Percentiles rank a stretch among this genome's conserved stretches.
Conservation (phyloP, 2,329 filamentous ascomycete genomes). For the Neopestalotiopsis clavispora region DNA sequence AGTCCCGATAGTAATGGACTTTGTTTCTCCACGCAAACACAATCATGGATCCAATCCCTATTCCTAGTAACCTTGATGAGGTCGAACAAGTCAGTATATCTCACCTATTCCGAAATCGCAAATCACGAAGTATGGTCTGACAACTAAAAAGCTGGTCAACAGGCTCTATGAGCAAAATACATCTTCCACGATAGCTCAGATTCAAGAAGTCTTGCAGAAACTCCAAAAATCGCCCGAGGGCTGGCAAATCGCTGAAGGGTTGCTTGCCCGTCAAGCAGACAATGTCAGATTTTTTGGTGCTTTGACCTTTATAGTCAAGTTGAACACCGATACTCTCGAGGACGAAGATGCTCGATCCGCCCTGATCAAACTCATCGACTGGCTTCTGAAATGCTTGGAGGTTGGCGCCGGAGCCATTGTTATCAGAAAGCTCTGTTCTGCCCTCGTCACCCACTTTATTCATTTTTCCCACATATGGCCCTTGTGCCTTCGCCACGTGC, state of each 20-base stretch:
- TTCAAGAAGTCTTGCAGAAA: slow-evolving; percentile 76
- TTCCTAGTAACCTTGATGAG: slow-evolving; percentile 16
- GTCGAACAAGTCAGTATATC: slow-evolving; percentile 12
- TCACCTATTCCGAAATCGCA: not conserved
- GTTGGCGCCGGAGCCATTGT: slow-evolving; percentile 64
- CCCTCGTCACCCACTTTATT: slow-evolving; percentile 75
- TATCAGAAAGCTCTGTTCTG: slow-evolving; percentile 76
- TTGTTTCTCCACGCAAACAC: not conserved
- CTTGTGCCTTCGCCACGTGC: slow-evolving; percentile 67
- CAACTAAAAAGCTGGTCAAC: slow-evolving; percentile 48
- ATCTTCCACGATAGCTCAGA: slow-evolving; percentile 51
- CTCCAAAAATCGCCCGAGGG: slow-evolving; percentile 81
- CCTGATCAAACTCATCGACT: slow-evolving; percentile 64
- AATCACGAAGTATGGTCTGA: slow-evolving; percentile 2
- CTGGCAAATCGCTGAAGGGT: slow-evolving; percentile 82
- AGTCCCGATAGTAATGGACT: slow-evolving; percentile 5
- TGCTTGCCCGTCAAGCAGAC: slow-evolving; percentile 71
- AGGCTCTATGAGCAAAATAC: slow-evolving; percentile 58
- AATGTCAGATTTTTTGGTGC: slow-evolving; percentile 92
- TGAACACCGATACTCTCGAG: slow-evolving; percentile 83
- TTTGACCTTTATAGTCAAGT: slow-evolving; percentile 89
- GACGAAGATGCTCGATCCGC: slow-evolving; percentile 64
- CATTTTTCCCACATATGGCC: slow-evolving; percentile 72
- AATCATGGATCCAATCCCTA: slow-evolving; percentile 16
- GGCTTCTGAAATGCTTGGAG: slow-evolving; percentile 62